A percentile compares a stretch with the other conserved stretches of the same genome.
Evolutionary conservation across 176 grass and related monocot genomes (phyloP).

Genomic region (Thalia dealbata): DNA sequence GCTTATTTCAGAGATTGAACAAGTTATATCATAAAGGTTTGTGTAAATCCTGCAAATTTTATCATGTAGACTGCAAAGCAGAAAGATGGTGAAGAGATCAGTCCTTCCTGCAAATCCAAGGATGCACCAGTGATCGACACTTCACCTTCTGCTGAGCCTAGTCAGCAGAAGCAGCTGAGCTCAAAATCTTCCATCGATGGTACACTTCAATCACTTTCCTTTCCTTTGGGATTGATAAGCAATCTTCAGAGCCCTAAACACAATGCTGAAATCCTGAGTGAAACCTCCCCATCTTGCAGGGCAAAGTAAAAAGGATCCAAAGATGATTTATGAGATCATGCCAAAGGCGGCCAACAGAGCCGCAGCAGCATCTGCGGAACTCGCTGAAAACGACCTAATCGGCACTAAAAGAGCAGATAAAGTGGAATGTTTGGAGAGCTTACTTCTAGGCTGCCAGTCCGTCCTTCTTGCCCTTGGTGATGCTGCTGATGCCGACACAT

Average conservation of each 20-base stretch:
- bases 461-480: constrained; percentile 23
- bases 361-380: not conserved
- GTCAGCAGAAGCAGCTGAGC: not conserved
- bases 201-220: not conserved
- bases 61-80: not conserved
- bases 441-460: constrained; percentile 37
- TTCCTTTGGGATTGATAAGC: too few relatives aligned
- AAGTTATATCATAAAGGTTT: not conserved
- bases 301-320: constrained; percentile 10
- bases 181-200: not conserved
- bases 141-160: not conserved
- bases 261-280: not conserved
- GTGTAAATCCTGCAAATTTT: not conserved
- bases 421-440: constrained; percentile 40
- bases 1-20: not conserved
- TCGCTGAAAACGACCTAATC: too few relatives aligned
- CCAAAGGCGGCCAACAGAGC: constrained; percentile 10
- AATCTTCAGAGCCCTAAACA: too few relatives aligned
- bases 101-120: not conserved
- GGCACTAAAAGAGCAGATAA: constrained; percentile 14
- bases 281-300: constrained; percentile 28
- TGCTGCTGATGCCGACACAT: not conserved
- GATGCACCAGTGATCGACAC: not conserved
- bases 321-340: constrained; percentile 28
- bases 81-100: not conserved